phyloP scores from a whole-genome alignment of 1,139 yeast species.

The Suhomyces kunorum region DNA sequence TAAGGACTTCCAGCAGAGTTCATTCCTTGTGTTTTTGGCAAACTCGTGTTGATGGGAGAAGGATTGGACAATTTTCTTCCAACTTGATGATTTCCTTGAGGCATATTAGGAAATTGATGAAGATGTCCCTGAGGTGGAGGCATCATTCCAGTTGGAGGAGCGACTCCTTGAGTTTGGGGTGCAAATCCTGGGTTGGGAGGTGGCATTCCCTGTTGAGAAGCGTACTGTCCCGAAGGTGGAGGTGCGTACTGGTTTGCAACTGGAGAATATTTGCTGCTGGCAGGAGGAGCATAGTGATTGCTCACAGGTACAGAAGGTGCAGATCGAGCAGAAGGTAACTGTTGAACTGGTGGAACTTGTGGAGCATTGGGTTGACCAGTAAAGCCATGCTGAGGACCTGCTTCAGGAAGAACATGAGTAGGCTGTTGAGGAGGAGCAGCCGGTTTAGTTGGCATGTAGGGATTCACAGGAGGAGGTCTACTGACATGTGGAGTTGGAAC shows the following conservation, averaged over 20 bases:
- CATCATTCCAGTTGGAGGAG: not conserved
- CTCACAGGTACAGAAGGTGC: conserved; percentile 5
- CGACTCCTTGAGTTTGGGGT: conserved; percentile 2
- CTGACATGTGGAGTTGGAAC: conserved; percentile 14
- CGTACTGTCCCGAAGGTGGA: conserved; percentile 2
- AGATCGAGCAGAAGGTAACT: not conserved
- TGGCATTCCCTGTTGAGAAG: conserved; percentile 1
- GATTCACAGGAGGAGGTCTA: conserved; percentile 18
- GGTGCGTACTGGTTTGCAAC: conserved; percentile 6
- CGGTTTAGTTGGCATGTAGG: conserved; percentile 15
- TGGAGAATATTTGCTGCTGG: conserved; percentile 1
- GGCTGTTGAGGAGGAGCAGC: conserved; percentile 9
- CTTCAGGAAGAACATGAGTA: conserved; percentile 6
- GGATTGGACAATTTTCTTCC: conserved; percentile 11
- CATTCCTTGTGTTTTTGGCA: conserved; percentile 15
- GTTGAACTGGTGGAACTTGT: not conserved
- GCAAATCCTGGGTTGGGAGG: conserved; percentile 5
- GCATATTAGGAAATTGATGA: conserved; percentile 15
- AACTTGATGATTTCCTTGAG: conserved; percentile 1
- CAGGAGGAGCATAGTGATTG: conserved; percentile 10
- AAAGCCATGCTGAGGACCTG: conserved; percentile 1
- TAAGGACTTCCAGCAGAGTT: conserved; percentile 41
- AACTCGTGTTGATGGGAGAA: conserved; percentile 18
- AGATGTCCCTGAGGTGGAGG: conserved; percentile 10
- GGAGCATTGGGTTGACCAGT: conserved; percentile 2